Evolutionary conservation across 805 yeast species (phyloP).

Genomic region (Schwanniomyces pseudopolymorphus): DNA sequence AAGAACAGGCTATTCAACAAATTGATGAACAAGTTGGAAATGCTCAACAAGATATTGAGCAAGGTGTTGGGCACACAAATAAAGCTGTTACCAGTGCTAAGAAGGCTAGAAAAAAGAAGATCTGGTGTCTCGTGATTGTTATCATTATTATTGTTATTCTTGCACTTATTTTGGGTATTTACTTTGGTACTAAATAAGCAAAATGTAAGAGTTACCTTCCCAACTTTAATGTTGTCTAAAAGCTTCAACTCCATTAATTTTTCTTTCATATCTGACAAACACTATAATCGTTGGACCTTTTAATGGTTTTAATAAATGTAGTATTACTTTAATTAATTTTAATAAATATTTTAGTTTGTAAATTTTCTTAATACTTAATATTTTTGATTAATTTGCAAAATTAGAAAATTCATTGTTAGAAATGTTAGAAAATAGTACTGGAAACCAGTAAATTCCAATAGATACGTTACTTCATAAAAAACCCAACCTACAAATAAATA

Average conservation of each 20-base stretch:
- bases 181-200: slow-evolving; percentile 36
- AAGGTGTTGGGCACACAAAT: slow-evolving; percentile 91
- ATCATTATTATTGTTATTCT: slow-evolving; percentile 59
- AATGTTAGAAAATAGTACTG: no score
- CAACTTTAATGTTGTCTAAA: background rate
- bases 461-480: no score
- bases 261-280: background rate
- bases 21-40: slow-evolving; percentile 75
- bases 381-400: background rate
- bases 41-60: slow-evolving; percentile 89
- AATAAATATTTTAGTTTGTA: background rate
- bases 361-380: background rate
- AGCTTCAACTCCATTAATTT: background rate
- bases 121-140: slow-evolving; percentile 75
- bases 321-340: background rate
- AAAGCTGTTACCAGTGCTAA: slow-evolving; percentile 87
- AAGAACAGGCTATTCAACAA: slow-evolving; percentile 82
- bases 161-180: slow-evolving; percentile 68
- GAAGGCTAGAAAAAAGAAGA: slow-evolving; percentile 86
- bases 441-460: no score
- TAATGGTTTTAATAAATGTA: background rate
- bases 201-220: background rate
- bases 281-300: background rate
- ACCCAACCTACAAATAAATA: no score
- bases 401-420: no score